phyloP scores from a whole-genome alignment of 1,284 basidiomycete genomes.

The Chondrostereum purpureum region DNA sequence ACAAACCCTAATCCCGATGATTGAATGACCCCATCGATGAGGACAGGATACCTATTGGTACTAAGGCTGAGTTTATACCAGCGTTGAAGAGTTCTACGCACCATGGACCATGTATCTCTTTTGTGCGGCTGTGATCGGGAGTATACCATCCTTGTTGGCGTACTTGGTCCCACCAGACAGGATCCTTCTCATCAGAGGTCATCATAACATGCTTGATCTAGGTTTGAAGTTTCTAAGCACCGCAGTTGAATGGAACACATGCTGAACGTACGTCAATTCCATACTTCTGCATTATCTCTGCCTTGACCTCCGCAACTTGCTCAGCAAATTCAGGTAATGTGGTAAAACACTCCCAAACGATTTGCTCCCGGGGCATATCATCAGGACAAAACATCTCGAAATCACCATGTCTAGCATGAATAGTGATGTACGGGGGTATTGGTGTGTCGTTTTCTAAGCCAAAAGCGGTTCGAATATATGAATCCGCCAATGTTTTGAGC shows the following conservation, averaged over 20 bases:
- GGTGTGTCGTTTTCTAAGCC: conserved; percentile 11
- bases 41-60: conserved; percentile 53
- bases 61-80: too few species aligned
- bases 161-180: conserved; percentile 62
- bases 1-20: conserved; percentile 60
- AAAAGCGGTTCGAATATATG: conserved; percentile 35
- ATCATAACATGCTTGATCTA: conserved; percentile 52
- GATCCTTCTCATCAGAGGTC: conserved; percentile 65
- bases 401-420: conserved; percentile 61
- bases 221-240: too few species aligned
- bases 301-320: conserved; percentile 56
- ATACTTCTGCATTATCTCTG: conserved; percentile 42
- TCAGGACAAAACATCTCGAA: conserved; percentile 44
- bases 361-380: conserved; percentile 21
- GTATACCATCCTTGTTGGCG: conserved; percentile 29
- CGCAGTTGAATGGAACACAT: too few species aligned
- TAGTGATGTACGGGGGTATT: conserved; percentile 45
- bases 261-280: conserved; percentile 36
- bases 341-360: conserved; percentile 53
- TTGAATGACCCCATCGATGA: conserved; percentile 68
- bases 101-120: conserved; percentile 25
- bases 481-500: conserved; percentile 31
- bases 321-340: conserved; percentile 50
- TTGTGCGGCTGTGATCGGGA: conserved; percentile 29
- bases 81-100: too few species aligned